Evolutionary conservation across 495 filamentous ascomycete species (phyloP), one percentile per base, ranked within the genome.

Genomic region (Xylaria longipes): DNA sequence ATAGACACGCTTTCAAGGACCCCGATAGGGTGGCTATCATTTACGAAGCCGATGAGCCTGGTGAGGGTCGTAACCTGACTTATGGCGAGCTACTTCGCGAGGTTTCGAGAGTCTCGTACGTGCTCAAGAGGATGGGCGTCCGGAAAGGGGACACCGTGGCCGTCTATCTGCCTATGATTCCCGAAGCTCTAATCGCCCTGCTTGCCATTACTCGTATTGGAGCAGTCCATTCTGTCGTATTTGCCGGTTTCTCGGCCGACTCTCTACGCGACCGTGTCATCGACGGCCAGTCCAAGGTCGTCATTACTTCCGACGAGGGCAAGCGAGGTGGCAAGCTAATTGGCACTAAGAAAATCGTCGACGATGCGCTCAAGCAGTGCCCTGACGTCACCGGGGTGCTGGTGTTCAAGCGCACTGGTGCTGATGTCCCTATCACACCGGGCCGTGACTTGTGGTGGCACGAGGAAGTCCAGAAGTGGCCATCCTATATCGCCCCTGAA

Each of bases 161-260:
- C 65, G 90, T 99, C 76, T 99, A 99, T 86, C 85, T 99, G 71
- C 96, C 96, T 80, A 99, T 99, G 96, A 95, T 99, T 79, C 96
- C 96, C 43, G 97, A 98, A 82, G 96, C 96, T 5, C 71, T 98
- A 63, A 86, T 98, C 77, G 91, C 97, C 37, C 92, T 99, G 84
- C 86, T 99, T 31, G 96, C 97, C 57, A 96, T 94, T 79, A 84
- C 89, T 31, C 92, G 96, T 80, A 97, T 99, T 73, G 96, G 96
- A 75, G 96, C 96, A 63, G 88, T 99, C 35, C 96, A 99, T 89
- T 98, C 97, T 15, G 97, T 99, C 52, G 94, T 99, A 69, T 99
- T 99, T 77, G 96, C 97, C 68, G 96, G 96, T 71, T 99, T 99
- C 88, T 97, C 95, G 41, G 92, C 95, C 33, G 97, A 98, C 79